These are phyloP conservation scores for Coccomyxa sp. DNA, from an alignment of 139 green algal genomes.

Conservation along the genomic window DNA sequence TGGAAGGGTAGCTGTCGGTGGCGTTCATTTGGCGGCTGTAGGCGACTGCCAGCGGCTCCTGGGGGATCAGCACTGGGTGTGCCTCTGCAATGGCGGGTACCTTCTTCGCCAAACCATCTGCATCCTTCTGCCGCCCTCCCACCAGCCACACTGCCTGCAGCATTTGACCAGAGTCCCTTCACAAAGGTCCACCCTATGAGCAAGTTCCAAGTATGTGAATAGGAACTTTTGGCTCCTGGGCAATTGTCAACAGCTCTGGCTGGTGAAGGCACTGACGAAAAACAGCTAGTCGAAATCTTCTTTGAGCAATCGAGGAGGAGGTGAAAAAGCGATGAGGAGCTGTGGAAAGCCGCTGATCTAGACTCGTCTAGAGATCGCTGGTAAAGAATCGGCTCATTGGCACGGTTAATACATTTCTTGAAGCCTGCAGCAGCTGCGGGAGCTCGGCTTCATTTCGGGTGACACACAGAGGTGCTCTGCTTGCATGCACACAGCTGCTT, in stretches of 20 bases:
- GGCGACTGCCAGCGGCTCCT: neutral
- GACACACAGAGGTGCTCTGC: neutral
- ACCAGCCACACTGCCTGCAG: conserved; percentile 6
- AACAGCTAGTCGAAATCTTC: too few relatives aligned
- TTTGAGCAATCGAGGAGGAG: too few relatives aligned
- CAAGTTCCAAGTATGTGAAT: too few relatives aligned
- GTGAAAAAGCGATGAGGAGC: too few relatives aligned
- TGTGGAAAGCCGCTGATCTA: too few relatives aligned
- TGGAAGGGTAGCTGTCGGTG: neutral
- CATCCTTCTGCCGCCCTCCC: conserved; percentile 2
- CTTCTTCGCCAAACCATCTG: neutral
- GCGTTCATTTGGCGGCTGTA: neutral
- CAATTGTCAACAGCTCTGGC: too few relatives aligned
- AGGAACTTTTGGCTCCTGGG: too few relatives aligned
- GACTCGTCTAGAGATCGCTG: too few relatives aligned
- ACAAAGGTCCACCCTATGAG: neutral
- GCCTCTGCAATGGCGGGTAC: neutral
- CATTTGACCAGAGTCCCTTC: neutral
- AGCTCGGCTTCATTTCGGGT: neutral
- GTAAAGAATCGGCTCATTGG: neutral
- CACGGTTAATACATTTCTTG: too few relatives aligned
- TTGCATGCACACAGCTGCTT: neutral
- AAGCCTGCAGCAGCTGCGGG: neutral
- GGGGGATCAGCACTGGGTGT: neutral
- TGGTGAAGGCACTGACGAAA: too few relatives aligned